These are phyloP conservation scores for Eucalyptus shirleyi DNA, from an alignment of 345 rosid species.

Conservation along the genomic window DNA sequence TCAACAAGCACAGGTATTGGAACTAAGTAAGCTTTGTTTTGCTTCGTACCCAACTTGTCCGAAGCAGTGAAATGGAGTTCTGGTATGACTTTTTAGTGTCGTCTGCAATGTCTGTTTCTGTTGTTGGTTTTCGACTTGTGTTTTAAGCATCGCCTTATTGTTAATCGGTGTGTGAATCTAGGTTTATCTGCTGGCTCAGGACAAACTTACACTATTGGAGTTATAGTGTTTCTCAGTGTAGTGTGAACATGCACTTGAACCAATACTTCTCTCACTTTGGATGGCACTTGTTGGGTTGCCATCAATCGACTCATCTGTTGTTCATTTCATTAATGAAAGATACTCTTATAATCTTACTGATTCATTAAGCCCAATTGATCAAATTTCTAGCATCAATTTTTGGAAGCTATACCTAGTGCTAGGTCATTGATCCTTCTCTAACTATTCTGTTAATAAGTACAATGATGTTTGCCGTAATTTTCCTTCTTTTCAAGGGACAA, in stretches of 20 bases:
- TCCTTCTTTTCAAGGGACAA: not conserved
- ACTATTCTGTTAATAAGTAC: not conserved
- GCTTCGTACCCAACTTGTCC: not conserved
- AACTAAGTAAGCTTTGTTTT: not conserved
- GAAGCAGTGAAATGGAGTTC: not conserved
- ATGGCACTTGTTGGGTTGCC: not conserved
- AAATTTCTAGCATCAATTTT: not conserved
- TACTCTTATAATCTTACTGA: not conserved
- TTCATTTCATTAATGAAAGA: not conserved
- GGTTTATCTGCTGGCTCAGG: not conserved
- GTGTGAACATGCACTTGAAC: not conserved
- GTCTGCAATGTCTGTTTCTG: not conserved
- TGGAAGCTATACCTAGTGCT: not conserved
- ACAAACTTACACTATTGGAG: not conserved
- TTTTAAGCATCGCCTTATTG: not conserved
- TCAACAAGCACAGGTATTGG: conserved; percentile 66
- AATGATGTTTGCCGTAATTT: not conserved
- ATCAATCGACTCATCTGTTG: not conserved
- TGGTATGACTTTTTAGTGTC: not conserved
- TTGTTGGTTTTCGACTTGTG: not conserved
- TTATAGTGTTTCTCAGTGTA: not conserved
- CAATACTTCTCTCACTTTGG: not conserved
- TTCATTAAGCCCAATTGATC: not conserved
- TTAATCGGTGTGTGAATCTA: not conserved
- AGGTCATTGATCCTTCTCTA: not conserved